Conservation (phyloP, 495 filamentous ascomycete species). For the Stereocaulon alpinum region DNA sequence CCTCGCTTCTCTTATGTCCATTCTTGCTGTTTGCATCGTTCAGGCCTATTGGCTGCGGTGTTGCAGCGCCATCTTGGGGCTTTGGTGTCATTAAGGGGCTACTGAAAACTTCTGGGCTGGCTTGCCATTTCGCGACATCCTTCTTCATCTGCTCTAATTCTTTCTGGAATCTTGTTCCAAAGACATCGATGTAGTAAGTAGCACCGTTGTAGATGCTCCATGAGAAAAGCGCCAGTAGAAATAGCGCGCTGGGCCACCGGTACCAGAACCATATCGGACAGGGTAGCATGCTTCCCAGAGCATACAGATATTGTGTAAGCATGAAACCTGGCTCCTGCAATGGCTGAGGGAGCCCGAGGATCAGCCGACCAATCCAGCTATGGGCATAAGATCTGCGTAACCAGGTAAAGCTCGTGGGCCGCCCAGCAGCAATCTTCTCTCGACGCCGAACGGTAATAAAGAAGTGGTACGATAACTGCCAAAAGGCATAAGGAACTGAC, state of each 20-base stretch:
- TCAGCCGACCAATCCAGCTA: constrained; percentile 75
- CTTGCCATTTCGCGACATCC: constrained; percentile 86
- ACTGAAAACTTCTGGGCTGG: constrained; percentile 36
- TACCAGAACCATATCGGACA: constrained; percentile 94
- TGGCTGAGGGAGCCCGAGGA: constrained; percentile 60
- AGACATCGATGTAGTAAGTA: constrained; percentile 95
- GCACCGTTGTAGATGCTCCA: constrained; percentile 95
- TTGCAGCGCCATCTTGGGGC: constrained; percentile 14
- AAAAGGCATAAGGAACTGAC: constrained; percentile 79
- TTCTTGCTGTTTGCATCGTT: constrained; percentile 6
- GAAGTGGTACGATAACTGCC: constrained; percentile 87
- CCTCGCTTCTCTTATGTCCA: constrained; percentile 14
- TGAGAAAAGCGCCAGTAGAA: constrained; percentile 67
- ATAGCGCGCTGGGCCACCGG: constrained; percentile 63
- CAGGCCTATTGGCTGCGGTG: constrained; percentile 12
- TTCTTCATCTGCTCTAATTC: constrained; percentile 83
- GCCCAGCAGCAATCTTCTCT: constrained; percentile 90
- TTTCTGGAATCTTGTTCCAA: constrained; percentile 91
- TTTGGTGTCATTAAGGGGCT: constrained; percentile 34
- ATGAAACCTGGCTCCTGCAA: constrained; percentile 90
- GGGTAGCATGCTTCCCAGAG: constrained; percentile 83
- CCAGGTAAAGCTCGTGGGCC: constrained; percentile 96
- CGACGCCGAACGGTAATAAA: constrained; percentile 85
- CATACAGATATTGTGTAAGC: constrained; percentile 88
- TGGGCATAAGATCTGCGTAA: constrained; percentile 81